phyloP scores from a whole-genome alignment of 805 yeast genomes.

The Ogataea chonburiensis region DNA sequence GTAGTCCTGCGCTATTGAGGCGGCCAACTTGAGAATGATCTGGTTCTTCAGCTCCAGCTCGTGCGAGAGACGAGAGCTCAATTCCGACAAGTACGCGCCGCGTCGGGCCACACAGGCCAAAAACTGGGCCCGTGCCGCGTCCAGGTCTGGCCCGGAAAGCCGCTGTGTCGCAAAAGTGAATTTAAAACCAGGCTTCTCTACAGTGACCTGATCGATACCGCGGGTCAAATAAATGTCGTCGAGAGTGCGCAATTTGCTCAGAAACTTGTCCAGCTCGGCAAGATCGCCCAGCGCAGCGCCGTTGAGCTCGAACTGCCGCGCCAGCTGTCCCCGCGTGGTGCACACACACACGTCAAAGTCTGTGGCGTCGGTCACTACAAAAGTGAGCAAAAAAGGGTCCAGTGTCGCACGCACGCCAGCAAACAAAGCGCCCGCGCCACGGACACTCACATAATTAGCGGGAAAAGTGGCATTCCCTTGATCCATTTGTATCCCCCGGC shows the following conservation, averaged over 20 bases:
- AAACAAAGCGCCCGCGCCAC: constrained; percentile 1
- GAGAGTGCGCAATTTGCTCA: constrained; percentile 4
- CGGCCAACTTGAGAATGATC: constrained; percentile 24
- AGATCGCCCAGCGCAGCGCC: constrained; percentile 9
- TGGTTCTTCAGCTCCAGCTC: constrained; percentile 23
- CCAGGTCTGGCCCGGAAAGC: background rate
- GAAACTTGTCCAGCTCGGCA: constrained; percentile 6
- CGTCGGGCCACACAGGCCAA: constrained; percentile 9
- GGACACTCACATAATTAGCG: constrained; percentile 1
- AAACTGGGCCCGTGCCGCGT: constrained; percentile 1
- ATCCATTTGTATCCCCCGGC: constrained; percentile 5
- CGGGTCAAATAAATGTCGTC: constrained; percentile 1
- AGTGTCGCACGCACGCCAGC: constrained; percentile 4
- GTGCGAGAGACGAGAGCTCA: constrained; percentile 12
- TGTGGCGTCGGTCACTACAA: constrained; percentile 9
- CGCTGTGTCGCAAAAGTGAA: constrained; percentile 13
- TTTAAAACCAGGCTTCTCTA: constrained; percentile 14
- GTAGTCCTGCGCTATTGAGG: constrained; percentile 23
- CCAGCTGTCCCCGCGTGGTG: constrained; percentile 2
- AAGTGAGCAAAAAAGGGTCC: constrained; percentile 4
- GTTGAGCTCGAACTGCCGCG: constrained; percentile 11
- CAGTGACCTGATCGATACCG: background rate
- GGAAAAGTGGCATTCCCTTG: constrained; percentile 3
- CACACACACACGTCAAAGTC: constrained; percentile 10
- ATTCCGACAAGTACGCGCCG: constrained; percentile 14